A percentile compares a stretch with the other conserved stretches of the same genome.
Evolutionary conservation across 176 grass and related monocot genomes (phyloP).

Genomic region (Triticum monococcum): DNA sequence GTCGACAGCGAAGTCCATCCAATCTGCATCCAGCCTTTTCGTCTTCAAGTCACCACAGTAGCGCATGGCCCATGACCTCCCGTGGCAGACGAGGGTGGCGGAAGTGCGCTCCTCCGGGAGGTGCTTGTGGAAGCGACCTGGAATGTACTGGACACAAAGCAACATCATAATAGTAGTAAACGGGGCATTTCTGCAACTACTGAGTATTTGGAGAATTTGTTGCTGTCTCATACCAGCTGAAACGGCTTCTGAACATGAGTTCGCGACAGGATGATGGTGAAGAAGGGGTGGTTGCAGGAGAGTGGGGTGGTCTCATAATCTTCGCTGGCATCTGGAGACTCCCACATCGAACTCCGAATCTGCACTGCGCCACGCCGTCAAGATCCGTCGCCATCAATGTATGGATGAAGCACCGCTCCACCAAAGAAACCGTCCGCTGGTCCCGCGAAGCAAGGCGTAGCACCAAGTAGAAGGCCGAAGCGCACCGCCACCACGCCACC

Average conservation of each 20-base stretch:
- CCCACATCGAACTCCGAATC: no score
- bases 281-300: constrained; percentile 44
- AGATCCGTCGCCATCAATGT: no score
- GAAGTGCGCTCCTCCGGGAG: constrained; percentile 6
- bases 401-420: no score
- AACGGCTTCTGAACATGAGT: constrained; percentile 26
- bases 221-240: constrained; percentile 3
- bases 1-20: constrained; percentile 36
- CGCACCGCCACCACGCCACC: no score
- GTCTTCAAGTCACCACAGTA: constrained; percentile 25
- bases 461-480: no score
- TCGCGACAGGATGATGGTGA: constrained; percentile 29
- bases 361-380: no score
- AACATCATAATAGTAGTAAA: background rate
- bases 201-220: background rate
- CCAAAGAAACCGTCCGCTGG: no score
- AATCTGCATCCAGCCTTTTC: constrained; percentile 26
- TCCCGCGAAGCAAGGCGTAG: no score
- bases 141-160: constrained; percentile 23
- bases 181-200: background rate
- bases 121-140: constrained; percentile 10
- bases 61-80: constrained; percentile 29
- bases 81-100: constrained; percentile 17
- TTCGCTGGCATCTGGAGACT: background rate
- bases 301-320: constrained; percentile 35